Evolutionary conservation across 1,284 basidiomycete genomes (phyloP), one percentile per base, ranked within the genome.

Genomic region (Retiboletus fuscus): DNA sequence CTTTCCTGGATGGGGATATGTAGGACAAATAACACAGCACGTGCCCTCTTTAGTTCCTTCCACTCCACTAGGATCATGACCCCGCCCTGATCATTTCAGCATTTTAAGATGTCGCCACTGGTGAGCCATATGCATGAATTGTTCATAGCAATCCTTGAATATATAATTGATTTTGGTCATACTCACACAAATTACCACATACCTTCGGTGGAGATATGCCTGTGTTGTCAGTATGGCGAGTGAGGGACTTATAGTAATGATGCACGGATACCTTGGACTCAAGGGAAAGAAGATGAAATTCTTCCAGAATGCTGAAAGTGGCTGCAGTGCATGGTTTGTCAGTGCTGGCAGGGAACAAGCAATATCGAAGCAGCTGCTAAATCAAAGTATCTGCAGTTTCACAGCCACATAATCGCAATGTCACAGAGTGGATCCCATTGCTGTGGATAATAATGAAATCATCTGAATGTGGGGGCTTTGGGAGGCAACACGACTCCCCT

Each of bases 271-370:
- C 62, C 55, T 78, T 78, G 2, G 77, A 77, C 46, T 70, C 69
- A 16, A 78, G 77, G 10, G 76, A 75, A 1, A 82, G 69, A 0
- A 80, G 60, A 28, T 80, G 75, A 43, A 76, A 80, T 22, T 28
- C 39, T 41, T 67, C 53, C 10, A 74, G 41, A 1, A 74, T 7
- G 3, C 49, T 22, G 26, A 72, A 72, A 3, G 71, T 67, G 5
- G 46, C 65, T 0, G 64, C 69, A 4, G 68, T 60, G 13, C 49
- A n/a, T 3, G 78, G 78, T 13, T 73, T 53, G 8, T 64, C 60
- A 0, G 64, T 61, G 2, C 69, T 77, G 3, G 70, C 61, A 1
- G 70, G 72, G 41, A 73, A 73, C 34, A 60, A 26, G 0, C 24
- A 41, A 6, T 28, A 28, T 1, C 41, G 49, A 5, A 73, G 60